Conservation (phyloP, 805 yeast genomes). For the Sugiyamaella boreocaroliniensis region DNA sequence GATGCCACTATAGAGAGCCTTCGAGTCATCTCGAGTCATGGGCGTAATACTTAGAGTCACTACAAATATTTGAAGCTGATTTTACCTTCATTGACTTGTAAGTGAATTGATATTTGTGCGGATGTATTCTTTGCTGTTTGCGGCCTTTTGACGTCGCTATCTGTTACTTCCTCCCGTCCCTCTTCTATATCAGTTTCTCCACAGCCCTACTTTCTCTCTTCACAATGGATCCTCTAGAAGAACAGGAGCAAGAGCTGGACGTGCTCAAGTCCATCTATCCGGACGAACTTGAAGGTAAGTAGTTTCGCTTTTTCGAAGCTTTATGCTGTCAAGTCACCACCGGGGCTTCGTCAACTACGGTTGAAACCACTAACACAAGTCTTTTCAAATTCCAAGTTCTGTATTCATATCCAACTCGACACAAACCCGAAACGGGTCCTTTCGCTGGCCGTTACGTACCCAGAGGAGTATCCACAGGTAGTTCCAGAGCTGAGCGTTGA, state of each 20-base stretch:
- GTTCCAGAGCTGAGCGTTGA: conserved; percentile 52
- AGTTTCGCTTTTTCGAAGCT: too few relatives aligned
- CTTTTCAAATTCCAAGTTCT: conserved; percentile 43
- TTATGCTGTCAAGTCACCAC: not conserved
- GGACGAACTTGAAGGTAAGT: conserved; percentile 53
- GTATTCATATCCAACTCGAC: conserved; percentile 58
- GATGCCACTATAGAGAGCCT: too few relatives aligned
- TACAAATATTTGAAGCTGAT: too few relatives aligned
- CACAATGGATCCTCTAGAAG: conserved; percentile 69
- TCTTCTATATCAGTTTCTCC: not conserved
- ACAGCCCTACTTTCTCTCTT: not conserved
- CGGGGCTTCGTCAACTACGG: too few relatives aligned
- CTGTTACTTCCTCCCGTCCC: not conserved
- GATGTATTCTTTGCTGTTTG: too few relatives aligned
- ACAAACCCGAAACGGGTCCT: conserved; percentile 55
- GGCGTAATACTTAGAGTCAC: too few relatives aligned
- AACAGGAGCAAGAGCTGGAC: conserved; percentile 84
- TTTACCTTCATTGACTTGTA: not conserved
- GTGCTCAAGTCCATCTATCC: conserved; percentile 89
- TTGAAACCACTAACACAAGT: conserved; percentile 18
- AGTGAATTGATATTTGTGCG: not conserved
- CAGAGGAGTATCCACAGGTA: conserved; percentile 75
- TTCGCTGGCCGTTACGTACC: conserved; percentile 57
- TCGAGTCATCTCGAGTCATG: too few relatives aligned
- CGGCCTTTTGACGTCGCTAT: too few relatives aligned